Evolutionary conservation across 495 filamentous ascomycete species (phyloP).

Genomic region (Aspergillus haitiensis): DNA sequence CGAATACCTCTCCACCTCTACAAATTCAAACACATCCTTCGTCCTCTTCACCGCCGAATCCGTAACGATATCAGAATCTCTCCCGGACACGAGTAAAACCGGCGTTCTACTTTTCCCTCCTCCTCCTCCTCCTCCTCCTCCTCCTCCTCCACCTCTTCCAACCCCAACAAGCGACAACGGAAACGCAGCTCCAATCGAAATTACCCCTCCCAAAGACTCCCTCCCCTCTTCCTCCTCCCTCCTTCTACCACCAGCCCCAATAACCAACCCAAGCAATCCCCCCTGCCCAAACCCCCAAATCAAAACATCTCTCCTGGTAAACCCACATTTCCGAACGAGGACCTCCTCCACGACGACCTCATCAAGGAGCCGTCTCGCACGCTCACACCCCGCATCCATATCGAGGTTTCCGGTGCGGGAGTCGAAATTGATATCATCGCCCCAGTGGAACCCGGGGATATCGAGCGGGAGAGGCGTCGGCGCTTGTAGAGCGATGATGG

Average conservation of each 20-base stretch:
- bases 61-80: conserved; percentile 61
- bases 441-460: conserved; percentile 85
- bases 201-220: conserved; percentile 55
- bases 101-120: conserved; percentile 62
- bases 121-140: not conserved
- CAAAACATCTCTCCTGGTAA: conserved; percentile 64
- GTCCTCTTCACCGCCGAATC: conserved; percentile 60
- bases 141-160: conserved; percentile 25
- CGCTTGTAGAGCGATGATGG: conserved; percentile 72
- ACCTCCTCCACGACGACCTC: conserved; percentile 59
- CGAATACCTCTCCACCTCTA: conserved; percentile 74
- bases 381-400: conserved; percentile 73
- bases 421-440: conserved; percentile 79
- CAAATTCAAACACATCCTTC: conserved; percentile 66
- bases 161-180: conserved; percentile 48
- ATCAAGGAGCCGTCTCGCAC: conserved; percentile 50
- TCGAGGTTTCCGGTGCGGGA: conserved; percentile 63
- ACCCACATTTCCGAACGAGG: conserved; percentile 70
- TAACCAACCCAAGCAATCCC: conserved; percentile 71
- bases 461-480: conserved; percentile 71
- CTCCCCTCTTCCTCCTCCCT: conserved; percentile 20
- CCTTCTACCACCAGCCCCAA: conserved; percentile 33
- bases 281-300: conserved; percentile 88
- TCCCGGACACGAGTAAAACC: conserved; percentile 68
- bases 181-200: conserved; percentile 75